A percentile compares a stretch with the other conserved stretches of the same genome.
Conservation (phyloP, 345 rosid species). For the Populus alba region DNA sequence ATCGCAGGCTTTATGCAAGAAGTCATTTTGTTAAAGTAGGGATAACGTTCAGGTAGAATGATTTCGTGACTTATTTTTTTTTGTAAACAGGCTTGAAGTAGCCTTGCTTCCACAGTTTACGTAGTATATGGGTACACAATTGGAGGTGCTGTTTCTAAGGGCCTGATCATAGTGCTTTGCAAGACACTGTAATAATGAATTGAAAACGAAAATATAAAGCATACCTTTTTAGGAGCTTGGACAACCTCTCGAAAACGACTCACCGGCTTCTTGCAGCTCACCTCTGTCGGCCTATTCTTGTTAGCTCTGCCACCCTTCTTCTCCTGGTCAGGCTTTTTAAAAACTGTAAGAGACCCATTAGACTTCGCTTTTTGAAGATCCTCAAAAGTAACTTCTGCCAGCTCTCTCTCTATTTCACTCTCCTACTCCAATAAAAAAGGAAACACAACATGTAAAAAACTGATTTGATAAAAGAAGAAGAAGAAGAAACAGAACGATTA, state of each 20-base stretch:
- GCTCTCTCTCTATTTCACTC: constrained; percentile 58
- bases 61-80: not conserved
- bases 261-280: constrained; percentile 74
- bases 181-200: not conserved
- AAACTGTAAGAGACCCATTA: constrained; percentile 59
- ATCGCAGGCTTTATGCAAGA: constrained; percentile 90
- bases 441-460: not conserved
- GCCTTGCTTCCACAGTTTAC: constrained; percentile 84
- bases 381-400: constrained; percentile 71
- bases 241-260: constrained; percentile 68
- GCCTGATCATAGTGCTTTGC: not conserved
- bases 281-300: constrained; percentile 83
- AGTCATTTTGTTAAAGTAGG: constrained; percentile 97
- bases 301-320: constrained; percentile 57
- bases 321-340: constrained; percentile 31
- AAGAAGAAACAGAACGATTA: not conserved
- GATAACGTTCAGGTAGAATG: constrained; percentile 21
- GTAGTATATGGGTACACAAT: constrained; percentile 80
- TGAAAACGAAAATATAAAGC: not conserved
- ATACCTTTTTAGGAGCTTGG: constrained; percentile 74
- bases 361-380: constrained; percentile 68
- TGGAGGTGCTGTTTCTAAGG: constrained; percentile 58
- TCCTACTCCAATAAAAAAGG: constrained; percentile 24
- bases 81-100: constrained; percentile 70
- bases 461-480: not conserved